Evolutionary conservation across 768 basidiomycete genomes (phyloP).

Genomic region (Boletus eberwhitei): DNA sequence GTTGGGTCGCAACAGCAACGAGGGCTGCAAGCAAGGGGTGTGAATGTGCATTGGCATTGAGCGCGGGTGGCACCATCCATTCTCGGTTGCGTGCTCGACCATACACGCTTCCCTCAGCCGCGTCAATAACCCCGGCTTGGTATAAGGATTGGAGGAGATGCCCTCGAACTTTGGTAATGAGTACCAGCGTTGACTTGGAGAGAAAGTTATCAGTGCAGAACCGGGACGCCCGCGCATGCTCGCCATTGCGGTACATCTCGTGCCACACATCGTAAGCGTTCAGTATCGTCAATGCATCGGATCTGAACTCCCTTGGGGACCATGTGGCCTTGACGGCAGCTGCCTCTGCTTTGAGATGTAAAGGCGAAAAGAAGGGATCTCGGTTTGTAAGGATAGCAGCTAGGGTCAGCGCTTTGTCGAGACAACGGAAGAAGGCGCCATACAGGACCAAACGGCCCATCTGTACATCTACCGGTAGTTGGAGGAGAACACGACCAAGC

Average conservation of each 20-base stretch:
- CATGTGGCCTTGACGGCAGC: constrained; percentile 72
- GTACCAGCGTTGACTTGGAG: constrained; percentile 75
- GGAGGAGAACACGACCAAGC: constrained; percentile 82
- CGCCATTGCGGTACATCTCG: constrained; percentile 60
- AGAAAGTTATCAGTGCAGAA: constrained; percentile 88
- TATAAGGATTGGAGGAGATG: constrained; percentile 77
- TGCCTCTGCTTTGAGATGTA: constrained; percentile 70
- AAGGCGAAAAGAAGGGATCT: constrained; percentile 86
- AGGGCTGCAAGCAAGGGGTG: constrained; percentile 77
- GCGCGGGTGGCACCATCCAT: constrained; percentile 53
- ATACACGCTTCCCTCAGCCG: constrained; percentile 64
- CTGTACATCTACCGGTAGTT: constrained; percentile 86
- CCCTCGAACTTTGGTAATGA: constrained; percentile 75
- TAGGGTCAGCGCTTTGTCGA: constrained; percentile 82
- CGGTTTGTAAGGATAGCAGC: constrained; percentile 90
- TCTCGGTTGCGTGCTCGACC: constrained; percentile 31
- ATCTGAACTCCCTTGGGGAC: constrained; percentile 75
- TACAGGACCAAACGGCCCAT: constrained; percentile 87
- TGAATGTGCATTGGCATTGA: constrained; percentile 73
- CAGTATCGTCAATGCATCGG: constrained; percentile 77
- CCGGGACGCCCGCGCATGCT: constrained; percentile 61
- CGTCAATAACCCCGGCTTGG: constrained; percentile 76
- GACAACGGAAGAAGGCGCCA: constrained; percentile 90
- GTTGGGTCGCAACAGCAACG: constrained; percentile 82
- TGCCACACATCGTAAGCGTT: constrained; percentile 84